A percentile compares a stretch with the other conserved stretches of the same genome.
These are phyloP conservation scores for Ogataea paraovalis DNA, from an alignment of 805 yeast species.

Conservation along the genomic window DNA sequence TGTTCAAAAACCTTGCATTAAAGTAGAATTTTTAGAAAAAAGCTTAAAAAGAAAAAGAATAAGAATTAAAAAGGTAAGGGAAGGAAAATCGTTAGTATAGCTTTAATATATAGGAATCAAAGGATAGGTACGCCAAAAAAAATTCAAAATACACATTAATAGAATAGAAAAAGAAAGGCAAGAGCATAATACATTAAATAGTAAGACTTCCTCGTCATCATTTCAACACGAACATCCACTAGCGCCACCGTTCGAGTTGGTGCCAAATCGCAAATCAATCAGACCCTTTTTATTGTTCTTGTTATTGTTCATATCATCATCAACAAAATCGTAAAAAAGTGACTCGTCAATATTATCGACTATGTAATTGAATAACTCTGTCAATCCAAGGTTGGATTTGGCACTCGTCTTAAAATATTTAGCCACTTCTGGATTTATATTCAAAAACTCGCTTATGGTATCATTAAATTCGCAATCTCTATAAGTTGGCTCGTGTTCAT, in stretches of 20 bases:
- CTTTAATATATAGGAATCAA: no score
- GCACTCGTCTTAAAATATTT: slow-evolving; percentile 56
- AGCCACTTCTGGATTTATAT: slow-evolving; percentile 15
- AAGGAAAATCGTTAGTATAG: neutral
- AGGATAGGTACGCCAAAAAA: no score
- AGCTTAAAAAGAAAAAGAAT: neutral
- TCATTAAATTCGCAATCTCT: slow-evolving; percentile 20
- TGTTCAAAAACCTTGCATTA: neutral
- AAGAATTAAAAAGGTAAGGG: neutral
- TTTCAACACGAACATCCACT: slow-evolving; percentile 21
- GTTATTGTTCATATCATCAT: slow-evolving; percentile 6
- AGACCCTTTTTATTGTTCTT: slow-evolving; percentile 15
- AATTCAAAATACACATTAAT: no score
- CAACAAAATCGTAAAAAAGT: slow-evolving; percentile 23
- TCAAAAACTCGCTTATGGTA: slow-evolving; percentile 21
- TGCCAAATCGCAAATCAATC: slow-evolving; percentile 21
- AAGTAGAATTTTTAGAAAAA: neutral
- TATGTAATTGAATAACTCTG: slow-evolving; percentile 36
- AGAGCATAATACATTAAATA: neutral
- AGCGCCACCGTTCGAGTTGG: slow-evolving; percentile 2
- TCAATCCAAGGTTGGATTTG: slow-evolving; percentile 62
- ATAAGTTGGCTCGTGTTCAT: slow-evolving; percentile 3
- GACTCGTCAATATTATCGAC: slow-evolving; percentile 27
- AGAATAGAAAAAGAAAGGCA: neutral
- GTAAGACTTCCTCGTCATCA: neutral